A percentile compares a stretch with the other conserved stretches of the same genome.
phyloP scores from a whole-genome alignment of 2,329 filamentous ascomycete species.

The Raffaelea arxii region DNA sequence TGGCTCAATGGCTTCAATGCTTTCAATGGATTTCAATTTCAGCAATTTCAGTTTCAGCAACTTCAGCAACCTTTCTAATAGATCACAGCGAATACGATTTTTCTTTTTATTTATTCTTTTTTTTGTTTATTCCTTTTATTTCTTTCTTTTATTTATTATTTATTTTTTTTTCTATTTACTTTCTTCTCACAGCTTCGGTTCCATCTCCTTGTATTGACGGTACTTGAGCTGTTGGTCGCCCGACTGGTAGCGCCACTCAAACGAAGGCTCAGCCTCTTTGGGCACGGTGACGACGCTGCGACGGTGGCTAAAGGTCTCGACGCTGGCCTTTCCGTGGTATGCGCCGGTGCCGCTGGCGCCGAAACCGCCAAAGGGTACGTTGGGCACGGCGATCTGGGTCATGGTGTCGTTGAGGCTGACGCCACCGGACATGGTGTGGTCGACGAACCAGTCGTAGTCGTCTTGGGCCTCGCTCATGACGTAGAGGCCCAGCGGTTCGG shows the following conservation, averaged over 20 bases:
- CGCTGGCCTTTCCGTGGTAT: conserved; percentile 36
- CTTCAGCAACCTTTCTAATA: no score
- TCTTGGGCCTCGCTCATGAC: conserved; percentile 25
- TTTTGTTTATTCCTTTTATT: no score
- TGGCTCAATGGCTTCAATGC: no score
- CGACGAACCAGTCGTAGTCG: conserved; percentile 25
- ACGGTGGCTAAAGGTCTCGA: conserved; percentile 32
- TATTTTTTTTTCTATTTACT: no score
- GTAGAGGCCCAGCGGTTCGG: conserved; percentile 30
- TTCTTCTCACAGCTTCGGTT: no score
- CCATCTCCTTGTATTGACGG: neutral
- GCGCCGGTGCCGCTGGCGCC: conserved; percentile 20
- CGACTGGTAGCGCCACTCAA: conserved; percentile 1
- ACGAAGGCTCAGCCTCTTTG: neutral
- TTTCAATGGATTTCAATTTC: no score
- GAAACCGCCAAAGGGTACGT: conserved; percentile 38
- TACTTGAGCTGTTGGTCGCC: neutral
- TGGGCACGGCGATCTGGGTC: conserved; percentile 30
- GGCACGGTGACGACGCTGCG: conserved; percentile 27
- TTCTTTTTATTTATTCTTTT: no score
- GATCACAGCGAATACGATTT: no score
- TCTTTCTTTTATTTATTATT: no score
- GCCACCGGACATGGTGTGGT: conserved; percentile 34
- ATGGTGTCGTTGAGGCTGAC: conserved; percentile 40
- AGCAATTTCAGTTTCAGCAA: no score